Percentiles rank a stretch among this genome's conserved stretches.
Evolutionary conservation across 345 rosid species (phyloP).

Genomic region (Linum tenue): DNA sequence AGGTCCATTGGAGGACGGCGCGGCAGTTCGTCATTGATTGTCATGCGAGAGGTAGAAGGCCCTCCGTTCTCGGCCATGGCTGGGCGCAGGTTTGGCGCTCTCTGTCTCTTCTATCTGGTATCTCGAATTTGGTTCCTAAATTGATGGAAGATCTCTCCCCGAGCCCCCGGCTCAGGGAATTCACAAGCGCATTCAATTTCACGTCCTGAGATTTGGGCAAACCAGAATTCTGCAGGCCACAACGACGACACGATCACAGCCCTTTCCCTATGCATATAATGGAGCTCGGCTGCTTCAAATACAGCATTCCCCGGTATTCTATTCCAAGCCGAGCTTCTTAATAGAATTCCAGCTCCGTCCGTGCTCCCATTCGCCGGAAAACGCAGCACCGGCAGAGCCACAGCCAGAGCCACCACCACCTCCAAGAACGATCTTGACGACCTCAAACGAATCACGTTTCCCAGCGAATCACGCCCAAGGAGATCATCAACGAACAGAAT

Average conservation of each 20-base stretch:
- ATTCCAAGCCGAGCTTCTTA: too few species aligned
- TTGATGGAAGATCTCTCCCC: slow-evolving; percentile 40
- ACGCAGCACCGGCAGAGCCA: background rate
- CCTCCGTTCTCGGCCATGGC: slow-evolving; percentile 5
- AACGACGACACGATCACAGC: slow-evolving; percentile 17
- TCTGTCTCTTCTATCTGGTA: background rate
- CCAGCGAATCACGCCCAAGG: background rate
- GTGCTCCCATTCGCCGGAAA: slow-evolving; percentile 6
- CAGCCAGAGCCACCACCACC: background rate
- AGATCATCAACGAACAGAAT: background rate
- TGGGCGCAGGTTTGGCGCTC: slow-evolving; percentile 17
- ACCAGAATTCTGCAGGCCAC: background rate
- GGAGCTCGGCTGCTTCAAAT: slow-evolving; percentile 72
- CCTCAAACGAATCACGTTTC: slow-evolving; percentile 6
- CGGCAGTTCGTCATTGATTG: background rate
- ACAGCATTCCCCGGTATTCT: slow-evolving; percentile 31
- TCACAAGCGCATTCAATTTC: slow-evolving; percentile 39
- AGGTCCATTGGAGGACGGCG: slow-evolving; percentile 21
- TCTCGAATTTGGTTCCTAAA: background rate
- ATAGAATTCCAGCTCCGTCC: slow-evolving; percentile 10
- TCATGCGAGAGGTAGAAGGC: background rate
- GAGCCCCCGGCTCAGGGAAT: slow-evolving; percentile 73
- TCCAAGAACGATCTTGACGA: background rate
- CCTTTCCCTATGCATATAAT: slow-evolving; percentile 26
- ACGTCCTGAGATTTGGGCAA: background rate